Percentiles rank a stretch among this genome's conserved stretches.
Evolutionary conservation across 1,139 yeast genomes (phyloP).

Genomic region (Fermentozyma sake): DNA sequence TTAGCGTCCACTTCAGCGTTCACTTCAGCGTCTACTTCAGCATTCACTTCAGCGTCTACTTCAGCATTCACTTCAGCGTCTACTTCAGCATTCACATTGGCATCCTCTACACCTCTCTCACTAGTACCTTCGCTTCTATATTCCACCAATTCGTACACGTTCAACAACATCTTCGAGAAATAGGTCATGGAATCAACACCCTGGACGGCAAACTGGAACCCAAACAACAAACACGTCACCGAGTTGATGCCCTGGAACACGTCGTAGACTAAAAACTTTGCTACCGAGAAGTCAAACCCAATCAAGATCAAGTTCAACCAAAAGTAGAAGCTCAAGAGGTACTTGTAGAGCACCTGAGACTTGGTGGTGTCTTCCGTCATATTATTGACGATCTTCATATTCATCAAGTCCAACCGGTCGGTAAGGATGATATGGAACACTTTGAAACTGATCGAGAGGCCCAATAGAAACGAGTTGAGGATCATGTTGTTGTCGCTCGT

Average conservation of each 20-base stretch:
- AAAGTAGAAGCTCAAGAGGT: slow-evolving; percentile 16
- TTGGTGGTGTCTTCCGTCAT: slow-evolving; percentile 23
- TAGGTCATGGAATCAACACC: slow-evolving; percentile 52
- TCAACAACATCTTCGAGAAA: slow-evolving; percentile 47
- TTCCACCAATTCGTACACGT: slow-evolving; percentile 51
- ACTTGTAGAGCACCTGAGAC: slow-evolving; percentile 23
- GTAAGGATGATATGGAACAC: slow-evolving; percentile 70
- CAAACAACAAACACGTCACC: slow-evolving; percentile 57
- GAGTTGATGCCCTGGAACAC: slow-evolving; percentile 49
- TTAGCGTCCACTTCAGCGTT: too few species aligned
- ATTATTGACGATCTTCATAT: slow-evolving; percentile 30
- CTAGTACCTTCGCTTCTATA: too few species aligned
- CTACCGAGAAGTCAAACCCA: slow-evolving; percentile 47
- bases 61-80: too few species aligned
- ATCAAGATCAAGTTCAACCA: slow-evolving; percentile 39
- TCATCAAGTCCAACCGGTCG: slow-evolving; percentile 58
- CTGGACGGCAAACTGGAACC: slow-evolving; percentile 71
- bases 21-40: too few species aligned
- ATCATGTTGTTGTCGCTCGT: slow-evolving; percentile 53
- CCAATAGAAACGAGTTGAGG: slow-evolving; percentile 38
- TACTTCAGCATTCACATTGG: too few species aligned
- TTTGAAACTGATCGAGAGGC: slow-evolving; percentile 51
- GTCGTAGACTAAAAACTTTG: slow-evolving; percentile 56
- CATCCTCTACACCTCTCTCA: slow-evolving; percentile 7
- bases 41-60: too few species aligned